Evolutionary conservation across 2,329 filamentous ascomycete genomes (phyloP), one percentile per base, ranked within the genome.

Genomic region (Ophioceras dolichostomum): DNA sequence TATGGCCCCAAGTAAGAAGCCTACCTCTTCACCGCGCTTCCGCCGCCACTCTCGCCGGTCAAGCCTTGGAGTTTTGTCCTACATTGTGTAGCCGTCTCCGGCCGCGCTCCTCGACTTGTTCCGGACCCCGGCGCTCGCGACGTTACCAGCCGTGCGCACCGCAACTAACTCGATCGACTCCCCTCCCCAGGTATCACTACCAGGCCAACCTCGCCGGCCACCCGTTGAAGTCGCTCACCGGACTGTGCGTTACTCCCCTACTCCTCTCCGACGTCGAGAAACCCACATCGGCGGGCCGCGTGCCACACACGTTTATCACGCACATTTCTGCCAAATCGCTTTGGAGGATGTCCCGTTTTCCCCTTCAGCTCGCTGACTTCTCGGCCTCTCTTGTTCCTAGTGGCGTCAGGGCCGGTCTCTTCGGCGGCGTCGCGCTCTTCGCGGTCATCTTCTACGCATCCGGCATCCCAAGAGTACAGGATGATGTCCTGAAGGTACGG

Each of bases 1-100:
- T 78, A 74, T 56, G 76, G 73, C 55, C 76, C 76, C 37, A 79
- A 77, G 76, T 80, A 73, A 62, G 67, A n/a, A n/a, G n/a, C n/a
- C n/a, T n/a, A n/a, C n/a, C n/a, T n/a, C n/a, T n/a, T n/a, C n/a
- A n/a, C n/a, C n/a, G n/a, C n/a, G n/a, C n/a, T n/a, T n/a, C n/a
- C n/a, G n/a, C n/a, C n/a, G n/a, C n/a, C n/a, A n/a, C n/a, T n/a
- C n/a, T n/a, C n/a, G n/a, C n/a, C n/a, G n/a, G n/a, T n/a, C n/a
- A n/a, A n/a, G n/a, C n/a, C n/a, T n/a, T n/a, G n/a, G n/a, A n/a
- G n/a, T n/a, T n/a, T n/a, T n/a, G n/a, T n/a, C n/a, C n/a, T n/a
- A n/a, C n/a, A n/a, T n/a, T n/a, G n/a, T n/a, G n/a, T n/a, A n/a
- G n/a, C n/a, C n/a, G n/a, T n/a, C n/a, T n/a, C n/a, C n/a, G n/a